phyloP scores from a whole-genome alignment of 1,284 basidiomycete genomes.

The Filobasidium uniguttulatum region DNA sequence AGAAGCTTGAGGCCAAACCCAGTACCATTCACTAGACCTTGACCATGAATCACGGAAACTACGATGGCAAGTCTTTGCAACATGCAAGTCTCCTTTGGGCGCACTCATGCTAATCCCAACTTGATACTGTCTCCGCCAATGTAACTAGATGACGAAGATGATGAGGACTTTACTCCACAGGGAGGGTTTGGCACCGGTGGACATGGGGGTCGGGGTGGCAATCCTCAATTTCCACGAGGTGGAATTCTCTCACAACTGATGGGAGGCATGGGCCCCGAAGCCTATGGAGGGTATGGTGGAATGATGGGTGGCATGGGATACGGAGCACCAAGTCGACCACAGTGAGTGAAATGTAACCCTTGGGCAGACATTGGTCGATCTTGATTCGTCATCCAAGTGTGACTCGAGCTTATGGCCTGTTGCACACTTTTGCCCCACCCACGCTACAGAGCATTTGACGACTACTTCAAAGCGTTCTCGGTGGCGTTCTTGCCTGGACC shows the following conservation, averaged over 20 bases:
- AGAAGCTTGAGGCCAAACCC: too few species aligned
- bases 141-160: background rate
- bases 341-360: too few species aligned
- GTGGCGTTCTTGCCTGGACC: conserved; percentile 35
- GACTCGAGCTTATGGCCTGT: too few species aligned
- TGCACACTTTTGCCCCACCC: background rate
- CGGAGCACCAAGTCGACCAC: conserved; percentile 1
- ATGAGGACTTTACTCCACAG: background rate
- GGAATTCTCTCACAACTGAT: background rate
- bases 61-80: background rate
- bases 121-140: background rate
- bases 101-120: background rate
- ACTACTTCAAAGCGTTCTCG: conserved; percentile 38
- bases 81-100: background rate
- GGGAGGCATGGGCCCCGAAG: conserved; percentile 1
- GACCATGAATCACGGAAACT: conserved; percentile 5
- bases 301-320: background rate
- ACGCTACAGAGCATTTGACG: conserved; percentile 29
- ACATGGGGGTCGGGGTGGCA: background rate
- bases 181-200: background rate
- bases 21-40: too few species aligned
- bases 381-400: background rate
- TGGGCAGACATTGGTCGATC: too few species aligned
- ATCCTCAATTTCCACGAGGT: background rate
- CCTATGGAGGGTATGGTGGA: background rate